phyloP scores from a whole-genome alignment of 2,329 filamentous ascomycete species.

The Colletotrichum noveboracense region DNA sequence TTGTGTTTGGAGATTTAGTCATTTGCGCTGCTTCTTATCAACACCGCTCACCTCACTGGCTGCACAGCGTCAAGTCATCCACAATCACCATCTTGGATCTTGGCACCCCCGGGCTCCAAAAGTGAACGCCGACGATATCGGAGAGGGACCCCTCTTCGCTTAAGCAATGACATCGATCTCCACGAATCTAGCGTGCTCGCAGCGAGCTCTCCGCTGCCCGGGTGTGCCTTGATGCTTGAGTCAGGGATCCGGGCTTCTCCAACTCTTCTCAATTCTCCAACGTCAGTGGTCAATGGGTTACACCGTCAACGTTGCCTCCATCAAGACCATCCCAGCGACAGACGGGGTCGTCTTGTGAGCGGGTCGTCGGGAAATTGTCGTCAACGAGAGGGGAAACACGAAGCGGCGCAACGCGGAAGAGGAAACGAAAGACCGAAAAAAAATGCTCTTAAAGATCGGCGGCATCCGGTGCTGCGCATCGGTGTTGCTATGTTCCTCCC shows the following conservation, averaged over 20 bases:
- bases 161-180: constrained; percentile 7
- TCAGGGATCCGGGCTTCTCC: neutral
- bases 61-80: neutral
- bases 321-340: neutral
- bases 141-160: neutral
- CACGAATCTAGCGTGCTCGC: neutral
- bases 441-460: constrained; percentile 2
- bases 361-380: constrained; percentile 1
- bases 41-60: neutral
- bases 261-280: neutral
- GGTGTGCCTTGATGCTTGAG: neutral
- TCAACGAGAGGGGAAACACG: neutral
- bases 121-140: constrained; percentile 15
- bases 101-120: neutral
- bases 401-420: neutral
- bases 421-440: neutral
- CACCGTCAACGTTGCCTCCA: neutral
- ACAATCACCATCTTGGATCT: neutral
- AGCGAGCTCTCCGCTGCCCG: neutral
- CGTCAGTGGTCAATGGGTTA: neutral
- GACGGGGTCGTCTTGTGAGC: neutral
- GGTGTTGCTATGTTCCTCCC: neutral
- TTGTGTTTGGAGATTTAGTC: neutral
- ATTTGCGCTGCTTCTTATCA: neutral
- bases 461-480: neutral